phyloP scores from a whole-genome alignment of 345 rosid genomes.

The Salix brachista region DNA sequence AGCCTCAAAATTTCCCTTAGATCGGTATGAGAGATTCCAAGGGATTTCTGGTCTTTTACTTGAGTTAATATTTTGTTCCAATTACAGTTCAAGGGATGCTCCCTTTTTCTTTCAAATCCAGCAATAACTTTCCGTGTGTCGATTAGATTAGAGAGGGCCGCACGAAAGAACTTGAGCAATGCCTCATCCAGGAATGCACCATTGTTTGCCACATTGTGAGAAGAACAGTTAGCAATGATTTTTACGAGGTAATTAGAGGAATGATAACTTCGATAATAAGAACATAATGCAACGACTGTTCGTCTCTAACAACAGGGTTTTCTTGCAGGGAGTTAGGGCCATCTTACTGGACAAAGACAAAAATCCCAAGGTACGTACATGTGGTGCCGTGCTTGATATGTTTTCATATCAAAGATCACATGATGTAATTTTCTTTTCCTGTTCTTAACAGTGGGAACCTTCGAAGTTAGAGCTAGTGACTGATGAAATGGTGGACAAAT shows the following conservation, averaged over 20 bases:
- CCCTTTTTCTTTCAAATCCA: too few relatives aligned
- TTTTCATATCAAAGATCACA: background rate
- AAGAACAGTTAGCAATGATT: constrained; percentile 16
- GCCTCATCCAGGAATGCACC: constrained; percentile 16
- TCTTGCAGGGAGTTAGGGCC: constrained; percentile 10
- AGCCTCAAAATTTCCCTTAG: constrained; percentile 29
- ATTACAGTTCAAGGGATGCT: too few relatives aligned
- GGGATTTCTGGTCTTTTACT: background rate
- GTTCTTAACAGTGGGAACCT: constrained; percentile 27
- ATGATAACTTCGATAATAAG: too few relatives aligned
- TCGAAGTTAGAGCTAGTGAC: constrained; percentile 18
- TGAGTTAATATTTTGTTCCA: background rate
- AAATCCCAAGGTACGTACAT: constrained; percentile 24
- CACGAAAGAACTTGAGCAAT: constrained; percentile 6
- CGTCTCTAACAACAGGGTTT: background rate
- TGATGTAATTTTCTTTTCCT: background rate
- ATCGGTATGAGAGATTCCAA: constrained; percentile 7
- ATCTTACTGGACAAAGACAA: constrained; percentile 21
- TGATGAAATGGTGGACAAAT: constrained; percentile 13
- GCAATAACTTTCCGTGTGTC: background rate
- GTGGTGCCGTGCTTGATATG: background rate
- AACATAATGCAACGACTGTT: too few relatives aligned
- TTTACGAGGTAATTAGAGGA: constrained; percentile 23
- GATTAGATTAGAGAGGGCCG: constrained; percentile 28
- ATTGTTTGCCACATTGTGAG: constrained; percentile 15